phyloP scores from a whole-genome alignment of 1,284 basidiomycete genomes.

The Apiotrichum brassicae region DNA sequence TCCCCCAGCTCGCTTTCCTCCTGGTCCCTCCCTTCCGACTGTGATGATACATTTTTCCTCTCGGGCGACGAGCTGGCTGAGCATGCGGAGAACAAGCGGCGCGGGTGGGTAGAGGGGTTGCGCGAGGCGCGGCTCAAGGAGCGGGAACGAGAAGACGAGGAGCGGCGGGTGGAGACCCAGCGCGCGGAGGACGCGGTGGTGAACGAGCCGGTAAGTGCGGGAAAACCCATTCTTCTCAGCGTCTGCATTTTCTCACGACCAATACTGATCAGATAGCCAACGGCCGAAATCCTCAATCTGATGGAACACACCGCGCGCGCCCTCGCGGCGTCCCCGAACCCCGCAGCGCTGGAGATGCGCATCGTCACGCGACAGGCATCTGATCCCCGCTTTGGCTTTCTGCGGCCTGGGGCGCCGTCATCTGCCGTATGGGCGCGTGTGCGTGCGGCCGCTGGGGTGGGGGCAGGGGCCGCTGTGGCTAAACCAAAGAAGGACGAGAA shows the following conservation, averaged over 20 bases:
- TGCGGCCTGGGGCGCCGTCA: conserved; percentile 60
- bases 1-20: conserved; percentile 7
- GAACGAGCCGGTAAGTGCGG: conserved; percentile 51
- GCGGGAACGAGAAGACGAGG: conserved; percentile 49
- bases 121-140: conserved; percentile 59
- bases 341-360: conserved; percentile 72
- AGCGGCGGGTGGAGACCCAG: conserved; percentile 61
- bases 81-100: conserved; percentile 59
- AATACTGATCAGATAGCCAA: conserved; percentile 52
- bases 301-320: conserved; percentile 70
- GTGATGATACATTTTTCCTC: conserved; percentile 73
- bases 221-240: too few relatives aligned
- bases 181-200: conserved; percentile 58
- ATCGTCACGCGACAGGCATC: conserved; percentile 73
- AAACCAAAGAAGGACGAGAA: background rate
- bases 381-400: conserved; percentile 66
- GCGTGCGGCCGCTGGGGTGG: background rate
- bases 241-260: background rate
- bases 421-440: conserved; percentile 54
- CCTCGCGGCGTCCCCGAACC: conserved; percentile 61
- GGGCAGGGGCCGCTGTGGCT: background rate
- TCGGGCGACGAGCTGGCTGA: conserved; percentile 59
- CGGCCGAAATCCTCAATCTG: conserved; percentile 57
- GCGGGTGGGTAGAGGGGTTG: conserved; percentile 56
- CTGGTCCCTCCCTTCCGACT: conserved; percentile 74